Conservation (phyloP, 352 stramenopile species). For the Hyaloperonospora arabidopsidis region DNA sequence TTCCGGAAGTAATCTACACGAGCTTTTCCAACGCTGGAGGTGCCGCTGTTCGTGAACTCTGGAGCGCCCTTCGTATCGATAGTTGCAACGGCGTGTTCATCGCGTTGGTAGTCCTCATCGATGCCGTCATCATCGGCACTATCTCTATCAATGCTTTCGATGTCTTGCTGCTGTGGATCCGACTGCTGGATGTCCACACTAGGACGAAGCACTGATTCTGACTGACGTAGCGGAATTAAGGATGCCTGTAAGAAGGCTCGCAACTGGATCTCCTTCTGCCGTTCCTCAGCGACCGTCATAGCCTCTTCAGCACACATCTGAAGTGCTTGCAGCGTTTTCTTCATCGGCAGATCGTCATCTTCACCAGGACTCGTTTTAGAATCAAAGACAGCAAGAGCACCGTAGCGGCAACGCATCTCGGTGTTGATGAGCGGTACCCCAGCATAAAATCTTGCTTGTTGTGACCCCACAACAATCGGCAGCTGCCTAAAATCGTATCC, state of each 20-base stretch:
- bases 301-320: constrained; percentile 30
- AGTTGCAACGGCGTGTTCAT: constrained; percentile 17
- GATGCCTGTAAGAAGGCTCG: constrained; percentile 44
- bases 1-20: constrained; percentile 44
- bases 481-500: constrained; percentile 49
- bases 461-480: constrained; percentile 58
- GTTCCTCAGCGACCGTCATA: constrained; percentile 35
- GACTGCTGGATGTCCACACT: constrained; percentile 21
- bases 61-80: constrained; percentile 6
- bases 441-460: constrained; percentile 66
- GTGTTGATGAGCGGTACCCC: constrained; percentile 49
- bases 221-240: constrained; percentile 39
- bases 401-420: constrained; percentile 36
- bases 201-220: constrained; percentile 34
- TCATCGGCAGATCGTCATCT: constrained; percentile 37
- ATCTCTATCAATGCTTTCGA: constrained; percentile 22
- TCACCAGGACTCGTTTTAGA: constrained; percentile 25
- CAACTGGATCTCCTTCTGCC: constrained; percentile 41
- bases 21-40: constrained; percentile 5
- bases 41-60: constrained; percentile 5
- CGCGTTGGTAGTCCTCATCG: constrained; percentile 13
- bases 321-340: constrained; percentile 26
- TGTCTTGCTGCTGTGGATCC: constrained; percentile 9
- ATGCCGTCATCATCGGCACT: constrained; percentile 17
- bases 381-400: constrained; percentile 65